A percentile compares a stretch with the other conserved stretches of the same genome.
phyloP scores from a whole-genome alignment of 257 asterid species.

The Leptodermis oblonga region DNA sequence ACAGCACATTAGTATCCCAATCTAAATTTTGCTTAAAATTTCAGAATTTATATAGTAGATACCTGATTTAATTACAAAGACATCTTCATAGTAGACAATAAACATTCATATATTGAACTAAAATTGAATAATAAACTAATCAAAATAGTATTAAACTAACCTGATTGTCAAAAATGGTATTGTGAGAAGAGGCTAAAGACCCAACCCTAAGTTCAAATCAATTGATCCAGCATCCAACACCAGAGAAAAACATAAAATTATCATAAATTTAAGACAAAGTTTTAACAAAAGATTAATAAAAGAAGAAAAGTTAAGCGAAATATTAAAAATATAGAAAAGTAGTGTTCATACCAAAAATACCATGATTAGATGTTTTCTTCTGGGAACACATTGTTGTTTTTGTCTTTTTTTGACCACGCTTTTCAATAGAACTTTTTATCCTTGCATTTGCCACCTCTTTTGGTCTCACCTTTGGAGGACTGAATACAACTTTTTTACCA shows the following conservation, averaged over 20 bases:
- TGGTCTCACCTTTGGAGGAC: background rate
- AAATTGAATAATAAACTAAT: background rate
- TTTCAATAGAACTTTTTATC: background rate
- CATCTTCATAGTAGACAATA: no score
- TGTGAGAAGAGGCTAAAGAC: background rate
- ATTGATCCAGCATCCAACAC: background rate
- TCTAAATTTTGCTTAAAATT: no score
- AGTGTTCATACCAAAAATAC: background rate
- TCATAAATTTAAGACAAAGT: background rate
- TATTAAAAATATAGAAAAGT: background rate
- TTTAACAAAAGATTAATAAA: no score
- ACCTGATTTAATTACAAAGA: no score
- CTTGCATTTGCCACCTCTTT: background rate
- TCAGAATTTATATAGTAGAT: no score
- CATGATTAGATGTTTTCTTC: background rate
- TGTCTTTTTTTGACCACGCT: background rate
- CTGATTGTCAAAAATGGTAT: background rate
- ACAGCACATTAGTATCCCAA: no score
- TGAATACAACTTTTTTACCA: background rate
- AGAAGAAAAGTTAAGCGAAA: background rate
- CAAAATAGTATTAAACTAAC: background rate
- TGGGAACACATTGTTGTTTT: background rate
- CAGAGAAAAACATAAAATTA: background rate
- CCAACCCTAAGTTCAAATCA: background rate
- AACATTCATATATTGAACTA: no score